Evolutionary conservation across 768 basidiomycete species (phyloP), one percentile per base, ranked within the genome.

Genomic region (Hypholoma sublateritium): DNA sequence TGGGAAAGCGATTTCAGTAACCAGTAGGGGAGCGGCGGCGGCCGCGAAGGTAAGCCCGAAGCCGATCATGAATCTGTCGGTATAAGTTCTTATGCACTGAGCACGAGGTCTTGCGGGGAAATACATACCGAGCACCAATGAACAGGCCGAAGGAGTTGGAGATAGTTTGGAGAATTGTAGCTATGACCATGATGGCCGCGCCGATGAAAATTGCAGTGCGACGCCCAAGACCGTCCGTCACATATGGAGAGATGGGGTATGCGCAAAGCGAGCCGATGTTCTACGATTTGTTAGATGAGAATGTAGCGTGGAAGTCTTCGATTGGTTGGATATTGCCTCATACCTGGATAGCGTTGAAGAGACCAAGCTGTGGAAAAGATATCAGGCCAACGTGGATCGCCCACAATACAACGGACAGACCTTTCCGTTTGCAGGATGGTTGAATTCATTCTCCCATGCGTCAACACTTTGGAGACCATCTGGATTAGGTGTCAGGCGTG

Each of bases 1-100:
- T 4, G 89, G 89, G 69, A 85, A 90, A 1, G 89, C 79, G 12
- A 91, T 69, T 70, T 91, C 90, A 32, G 88, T 85, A 53, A 91
- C 84, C 59, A 91, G 67, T 65, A 90, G 76, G 3, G 89, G 89
- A n/a, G 89, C 87, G 34, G 87, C 81, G 59, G 83, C 82, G n/a
- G 80, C 79, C 32, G 84, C 83, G 57, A 86, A 85, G 2, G 84
- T 84, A 14, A 87, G 70, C 37, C 86, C 86, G 67, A 87, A 86
- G 0, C 86, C 86, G 52, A 87, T 82, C 57, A 85, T 63, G 70
- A 85, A 84, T 54, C 81, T 80, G 32, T 45, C 44, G 13, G 8
- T 14, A 19, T 11, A 39, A 37, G 55, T 28, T 21, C 28, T 3
- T 49, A 34, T 21, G 19, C 1, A 17, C 2, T n/a, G 9, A 48